Evolutionary conservation across 352 stramenopile genomes (phyloP), one percentile per base, ranked within the genome.

Genomic region (Pilasporangium apinafurcum): DNA sequence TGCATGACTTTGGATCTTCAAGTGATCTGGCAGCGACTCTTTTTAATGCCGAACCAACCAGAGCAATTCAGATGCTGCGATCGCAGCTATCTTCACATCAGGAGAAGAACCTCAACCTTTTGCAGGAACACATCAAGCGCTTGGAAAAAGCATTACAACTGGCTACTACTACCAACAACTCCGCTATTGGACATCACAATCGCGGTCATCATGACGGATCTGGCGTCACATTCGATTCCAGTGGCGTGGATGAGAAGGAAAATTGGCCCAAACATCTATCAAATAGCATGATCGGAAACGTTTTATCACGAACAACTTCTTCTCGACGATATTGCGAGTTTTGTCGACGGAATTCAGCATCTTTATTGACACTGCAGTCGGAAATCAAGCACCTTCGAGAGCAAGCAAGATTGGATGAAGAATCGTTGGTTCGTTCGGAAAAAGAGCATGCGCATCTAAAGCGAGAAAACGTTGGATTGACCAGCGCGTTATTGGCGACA

Each of bases 61-160:
- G 59, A 5, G 53, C 68, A 28, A 81, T 84, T 32, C 40, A 78
- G 17, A 29, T 74, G n/a, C 41, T 86, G 12, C 68, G 70, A 0
- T 68, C 63, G 0, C 62, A 84, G 36, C 45, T 86, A 13, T 76
- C 68, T 1, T 65, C 60, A 0, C 70, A 84, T 37, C 70, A 82
- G 10, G 53, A 73, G 22, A 68, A 68, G 28, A 79, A 77, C 20
- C 45, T 86, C 12, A 44, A 59, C 5, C 56, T 79, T 24, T 56
- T 86, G 13, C 62, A 83, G 24, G 66, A 80, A 14, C 72, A 86
- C 24, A 70, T 86, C 28, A 53, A 60, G n/a, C 59, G 56, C 5
- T 58, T 86, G 4, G 70, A 83, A 32, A 63, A 62, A 20, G 53
- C 59, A 5, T 21, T 79, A 16, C 53, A 66, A 8, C 46, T 14